These are phyloP conservation scores for Rhododendron griersonianum DNA, from an alignment of 148 eudicot species.

Conservation along the genomic window DNA sequence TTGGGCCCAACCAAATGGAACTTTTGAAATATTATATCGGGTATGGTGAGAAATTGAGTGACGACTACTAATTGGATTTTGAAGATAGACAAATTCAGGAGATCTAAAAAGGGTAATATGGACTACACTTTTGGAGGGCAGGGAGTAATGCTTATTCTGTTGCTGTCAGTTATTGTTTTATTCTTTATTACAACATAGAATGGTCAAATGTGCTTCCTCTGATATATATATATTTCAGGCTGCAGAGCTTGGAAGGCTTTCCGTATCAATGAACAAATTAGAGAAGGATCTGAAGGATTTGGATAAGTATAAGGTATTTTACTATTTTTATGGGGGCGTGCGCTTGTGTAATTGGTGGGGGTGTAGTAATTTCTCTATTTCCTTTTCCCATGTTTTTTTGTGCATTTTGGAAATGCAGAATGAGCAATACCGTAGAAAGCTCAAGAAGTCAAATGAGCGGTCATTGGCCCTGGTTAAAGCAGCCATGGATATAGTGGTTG, in stretches of 20 bases:
- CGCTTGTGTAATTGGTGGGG: not conserved
- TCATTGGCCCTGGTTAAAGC: conserved; percentile 80
- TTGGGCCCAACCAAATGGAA: not conserved
- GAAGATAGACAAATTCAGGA: not conserved
- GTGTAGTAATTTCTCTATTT: not conserved
- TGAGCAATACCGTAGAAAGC: conserved; percentile 63
- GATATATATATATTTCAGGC: conserved; percentile 27
- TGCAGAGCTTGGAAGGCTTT: conserved; percentile 86
- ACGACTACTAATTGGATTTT: not conserved
- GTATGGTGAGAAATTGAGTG: not conserved
- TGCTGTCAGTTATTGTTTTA: not conserved
- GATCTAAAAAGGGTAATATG: not conserved
- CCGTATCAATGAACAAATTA: conserved; percentile 73
- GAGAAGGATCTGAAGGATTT: conserved; percentile 74
- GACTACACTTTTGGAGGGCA: not conserved
- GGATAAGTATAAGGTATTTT: conserved; percentile 60
- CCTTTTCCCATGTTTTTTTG: not conserved
- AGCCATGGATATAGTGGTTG: conserved; percentile 80
- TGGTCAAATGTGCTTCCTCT: not conserved
- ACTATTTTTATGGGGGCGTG: not conserved
- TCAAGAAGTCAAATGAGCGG: conserved; percentile 74
- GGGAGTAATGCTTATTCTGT: not conserved
- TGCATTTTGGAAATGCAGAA: conserved; percentile 38
- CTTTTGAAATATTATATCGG: not conserved
- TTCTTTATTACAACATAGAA: not conserved